Base-by-base conservation (phyloP, 2,329 filamentous ascomycete species). In the Chaetomium globosum region DNA sequence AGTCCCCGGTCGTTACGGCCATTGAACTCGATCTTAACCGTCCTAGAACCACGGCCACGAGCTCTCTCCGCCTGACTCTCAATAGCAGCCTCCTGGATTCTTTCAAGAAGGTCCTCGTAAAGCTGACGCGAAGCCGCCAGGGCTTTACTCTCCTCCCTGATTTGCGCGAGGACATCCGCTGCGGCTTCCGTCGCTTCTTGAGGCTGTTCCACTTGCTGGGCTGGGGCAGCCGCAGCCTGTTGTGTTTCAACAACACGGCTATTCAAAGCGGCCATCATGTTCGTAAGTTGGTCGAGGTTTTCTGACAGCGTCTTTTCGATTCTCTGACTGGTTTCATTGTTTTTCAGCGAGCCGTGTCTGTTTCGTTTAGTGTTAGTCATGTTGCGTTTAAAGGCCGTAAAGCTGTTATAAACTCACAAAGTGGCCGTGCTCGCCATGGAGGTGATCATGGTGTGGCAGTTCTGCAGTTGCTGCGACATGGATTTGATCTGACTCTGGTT, bases 401-500 rank as follows among this genome's bases (percentile, higher is more conserved):
- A n/a, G 16, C 39, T 5, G 16, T 43, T 2, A 19, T 43, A 62
- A 63, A 71, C 66, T 68, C 68, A 76, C 73, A 77, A 71, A 59
- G 74, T 75, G 49, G 72, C 74, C 67, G 74, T 70, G 64, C 71
- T 68, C 26, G 75, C 73, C 33, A 73, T 68, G 28, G 68, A 67
- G 65, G 71, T 75, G 48, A 76, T 71, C 21, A 73, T 69, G 56
- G 73, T 65, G 69, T 74, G 75, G 64, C 73, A 76, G 67, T 65
- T 73, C 67, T 73, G 70, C 67, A 77, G 73, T 70, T 76, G 74
- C 66, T 74, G 72, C 30, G 73, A 75, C 66, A 75, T 75, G 53
- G 74, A 72, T 68, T 74, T 75, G 26, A 74, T 68, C 67, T 75
- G 67, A 55, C 69, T 66, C 68, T 77, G 65, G 71, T 74, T 77